A percentile compares a stretch with the other conserved stretches of the same genome.
phyloP scores from a whole-genome alignment of 208 protist genomes.

The Crithidia acanthocephali region DNA sequence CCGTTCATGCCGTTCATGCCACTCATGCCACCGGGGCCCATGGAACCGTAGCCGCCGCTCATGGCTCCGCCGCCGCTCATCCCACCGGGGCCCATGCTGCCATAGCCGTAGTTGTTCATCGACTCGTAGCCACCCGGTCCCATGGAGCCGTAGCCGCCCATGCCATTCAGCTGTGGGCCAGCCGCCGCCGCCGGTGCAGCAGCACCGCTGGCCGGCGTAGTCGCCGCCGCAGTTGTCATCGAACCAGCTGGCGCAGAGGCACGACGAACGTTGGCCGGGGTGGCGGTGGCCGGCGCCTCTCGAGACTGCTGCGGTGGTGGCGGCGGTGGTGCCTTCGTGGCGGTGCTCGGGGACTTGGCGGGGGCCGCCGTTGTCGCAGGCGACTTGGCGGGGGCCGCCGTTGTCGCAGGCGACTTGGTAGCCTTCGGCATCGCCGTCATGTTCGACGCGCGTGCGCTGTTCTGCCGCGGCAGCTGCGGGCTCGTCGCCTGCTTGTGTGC shows the following conservation, averaged over 20 bases:
- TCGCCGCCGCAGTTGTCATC: neutral
- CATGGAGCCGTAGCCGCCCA: constrained; percentile 11
- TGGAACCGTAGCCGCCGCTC: constrained; percentile 18
- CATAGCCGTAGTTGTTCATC: constrained; percentile 19
- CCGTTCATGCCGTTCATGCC: constrained; percentile 13
- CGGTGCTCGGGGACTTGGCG: neutral
- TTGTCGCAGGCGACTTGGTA: neutral
- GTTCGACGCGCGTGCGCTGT: neutral
- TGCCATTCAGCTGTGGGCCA: constrained; percentile 1
- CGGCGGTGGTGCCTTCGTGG: neutral
- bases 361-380: neutral
- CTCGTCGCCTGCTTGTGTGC: neutral
- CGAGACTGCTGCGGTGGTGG: neutral
- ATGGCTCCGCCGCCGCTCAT: constrained; percentile 13
- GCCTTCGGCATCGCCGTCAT: constrained; percentile 6
- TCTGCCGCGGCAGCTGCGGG: constrained; percentile 12
- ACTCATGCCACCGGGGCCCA: constrained; percentile 18
- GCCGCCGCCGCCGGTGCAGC: neutral
- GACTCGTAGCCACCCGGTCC: neutral
- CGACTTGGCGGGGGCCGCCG: neutral
- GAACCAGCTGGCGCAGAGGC: neutral
- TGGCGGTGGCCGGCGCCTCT: neutral
- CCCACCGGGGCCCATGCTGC: constrained; percentile 16
- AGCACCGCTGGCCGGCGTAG: neutral
- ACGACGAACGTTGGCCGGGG: neutral